Conservation (phyloP, 1,284 basidiomycete species). For the Ganoderma resinaceum region DNA sequence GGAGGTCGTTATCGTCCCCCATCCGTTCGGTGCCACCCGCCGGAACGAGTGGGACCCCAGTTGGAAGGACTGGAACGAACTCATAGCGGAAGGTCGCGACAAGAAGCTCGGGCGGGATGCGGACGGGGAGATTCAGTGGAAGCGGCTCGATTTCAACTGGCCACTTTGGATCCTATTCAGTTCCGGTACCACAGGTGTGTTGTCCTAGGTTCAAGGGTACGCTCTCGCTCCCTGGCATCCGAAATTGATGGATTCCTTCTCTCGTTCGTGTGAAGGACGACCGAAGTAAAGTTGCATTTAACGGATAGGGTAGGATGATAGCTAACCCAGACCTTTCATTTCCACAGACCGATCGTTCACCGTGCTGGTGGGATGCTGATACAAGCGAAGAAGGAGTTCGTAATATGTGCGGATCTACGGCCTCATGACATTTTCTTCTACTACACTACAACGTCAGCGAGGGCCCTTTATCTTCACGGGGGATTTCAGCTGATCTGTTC, state of each 20-base stretch:
- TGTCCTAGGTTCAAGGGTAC: conserved; percentile 11
- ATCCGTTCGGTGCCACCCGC: conserved; percentile 46
- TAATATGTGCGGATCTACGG: conserved; percentile 77
- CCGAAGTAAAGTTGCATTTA: conserved; percentile 57
- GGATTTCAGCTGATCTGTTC: conserved; percentile 16
- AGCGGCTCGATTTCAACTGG: conserved; percentile 74
- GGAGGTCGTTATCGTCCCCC: conserved; percentile 66
- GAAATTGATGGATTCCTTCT: conserved; percentile 1
- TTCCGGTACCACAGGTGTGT: conserved; percentile 80
- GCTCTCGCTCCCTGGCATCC: conserved; percentile 18
- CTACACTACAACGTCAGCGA: conserved; percentile 83
- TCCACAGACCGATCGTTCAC: conserved; percentile 78
- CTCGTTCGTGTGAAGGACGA: conserved; percentile 42
- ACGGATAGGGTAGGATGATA: conserved; percentile 18
- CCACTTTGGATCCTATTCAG: conserved; percentile 92
- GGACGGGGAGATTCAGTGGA: conserved; percentile 64
- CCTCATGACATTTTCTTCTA: conserved; percentile 85
- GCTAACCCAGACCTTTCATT: conserved; percentile 7
- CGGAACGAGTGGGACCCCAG: conserved; percentile 48
- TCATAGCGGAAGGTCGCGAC: conserved; percentile 53
- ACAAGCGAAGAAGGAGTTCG: conserved; percentile 83
- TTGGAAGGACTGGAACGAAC: conserved; percentile 67
- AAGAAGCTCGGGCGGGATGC: conserved; percentile 53
- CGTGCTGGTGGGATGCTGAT: conserved; percentile 88
- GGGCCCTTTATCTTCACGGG: conserved; percentile 5